These are phyloP conservation scores for Mimosa bimucronata DNA, from an alignment of 306 rosid genomes.

Conservation along the genomic window DNA sequence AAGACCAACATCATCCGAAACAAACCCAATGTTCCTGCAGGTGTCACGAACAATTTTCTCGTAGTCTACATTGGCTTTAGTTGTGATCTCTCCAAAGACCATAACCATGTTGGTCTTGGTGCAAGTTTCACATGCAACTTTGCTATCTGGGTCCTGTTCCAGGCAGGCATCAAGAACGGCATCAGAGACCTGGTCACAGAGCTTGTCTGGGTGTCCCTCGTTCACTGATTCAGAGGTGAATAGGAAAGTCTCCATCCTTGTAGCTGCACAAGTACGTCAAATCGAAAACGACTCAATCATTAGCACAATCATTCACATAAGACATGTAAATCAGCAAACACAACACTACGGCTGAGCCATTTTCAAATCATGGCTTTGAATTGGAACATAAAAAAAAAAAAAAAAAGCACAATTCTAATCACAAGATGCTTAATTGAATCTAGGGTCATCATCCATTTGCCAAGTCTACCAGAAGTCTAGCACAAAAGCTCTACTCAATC, in stretches of 20 bases:
- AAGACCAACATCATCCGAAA: slow-evolving; percentile 53
- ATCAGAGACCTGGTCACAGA: slow-evolving; percentile 57
- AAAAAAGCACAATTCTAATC: not conserved
- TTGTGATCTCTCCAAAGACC: slow-evolving; percentile 56
- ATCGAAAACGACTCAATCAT: not conserved
- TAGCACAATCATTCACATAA: not conserved
- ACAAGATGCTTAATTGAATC: not conserved
- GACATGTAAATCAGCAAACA: not conserved
- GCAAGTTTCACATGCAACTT: slow-evolving; percentile 54
- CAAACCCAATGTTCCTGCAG: slow-evolving; percentile 51
- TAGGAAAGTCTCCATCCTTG: slow-evolving; percentile 47
- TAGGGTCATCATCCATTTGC: not conserved
- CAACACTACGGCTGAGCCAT: not conserved
- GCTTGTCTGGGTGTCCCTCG: slow-evolving; percentile 62
- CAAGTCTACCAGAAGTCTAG: slow-evolving; percentile 11
- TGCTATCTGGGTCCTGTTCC: slow-evolving; percentile 53
- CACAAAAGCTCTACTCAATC: not conserved
- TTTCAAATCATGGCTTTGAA: not conserved
- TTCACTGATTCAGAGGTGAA: slow-evolving; percentile 57
- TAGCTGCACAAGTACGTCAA: slow-evolving; percentile 17
- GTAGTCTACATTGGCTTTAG: slow-evolving; percentile 50
- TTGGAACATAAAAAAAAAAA: not conserved
- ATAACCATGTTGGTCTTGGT: slow-evolving; percentile 58
- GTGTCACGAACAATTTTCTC: slow-evolving; percentile 53
- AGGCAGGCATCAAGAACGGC: slow-evolving; percentile 53